phyloP scores from a whole-genome alignment of 768 basidiomycete species.

The Agaricus sinodeliciosus region DNA sequence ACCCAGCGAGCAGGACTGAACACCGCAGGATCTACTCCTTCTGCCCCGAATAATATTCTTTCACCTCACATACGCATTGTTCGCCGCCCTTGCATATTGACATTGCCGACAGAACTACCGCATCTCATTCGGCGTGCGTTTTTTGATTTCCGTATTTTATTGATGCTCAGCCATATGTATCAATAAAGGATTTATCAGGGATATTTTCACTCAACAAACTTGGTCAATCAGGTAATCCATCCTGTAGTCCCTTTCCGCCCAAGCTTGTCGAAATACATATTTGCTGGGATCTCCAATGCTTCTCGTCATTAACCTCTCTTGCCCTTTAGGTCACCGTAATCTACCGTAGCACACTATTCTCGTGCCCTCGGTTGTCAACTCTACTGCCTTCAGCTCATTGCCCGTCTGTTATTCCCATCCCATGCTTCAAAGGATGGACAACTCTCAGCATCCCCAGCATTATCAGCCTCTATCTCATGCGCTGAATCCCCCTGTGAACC shows the following conservation, averaged over 20 bases:
- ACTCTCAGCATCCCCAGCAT: conserved; percentile 73
- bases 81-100: not conserved
- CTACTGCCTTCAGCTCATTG: not conserved
- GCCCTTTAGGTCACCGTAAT: conserved; percentile 3
- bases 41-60: conserved; percentile 11
- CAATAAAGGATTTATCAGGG: conserved; percentile 29
- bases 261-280: not conserved
- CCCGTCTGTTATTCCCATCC: conserved; percentile 1
- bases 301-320: conserved; percentile 7
- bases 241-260: not conserved
- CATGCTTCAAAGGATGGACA: conserved; percentile 38
- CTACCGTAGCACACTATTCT: not conserved
- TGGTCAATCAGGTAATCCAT: conserved; percentile 19
- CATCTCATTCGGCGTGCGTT: conserved; percentile 2
- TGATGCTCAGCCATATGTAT: conserved; percentile 21
- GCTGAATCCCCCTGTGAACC: conserved; percentile 49
- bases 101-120: not conserved
- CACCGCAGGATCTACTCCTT: not conserved
- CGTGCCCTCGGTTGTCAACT: conserved; percentile 4
- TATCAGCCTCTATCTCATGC: conserved; percentile 81
- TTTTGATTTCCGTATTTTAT: conserved; percentile 21
- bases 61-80: conserved; percentile 3
- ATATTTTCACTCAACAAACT: conserved; percentile 15
- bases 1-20: conserved; percentile 20
- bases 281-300: not conserved